phyloP scores from a whole-genome alignment of 2,329 filamentous ascomycete species.

The Exophiala sp. region DNA sequence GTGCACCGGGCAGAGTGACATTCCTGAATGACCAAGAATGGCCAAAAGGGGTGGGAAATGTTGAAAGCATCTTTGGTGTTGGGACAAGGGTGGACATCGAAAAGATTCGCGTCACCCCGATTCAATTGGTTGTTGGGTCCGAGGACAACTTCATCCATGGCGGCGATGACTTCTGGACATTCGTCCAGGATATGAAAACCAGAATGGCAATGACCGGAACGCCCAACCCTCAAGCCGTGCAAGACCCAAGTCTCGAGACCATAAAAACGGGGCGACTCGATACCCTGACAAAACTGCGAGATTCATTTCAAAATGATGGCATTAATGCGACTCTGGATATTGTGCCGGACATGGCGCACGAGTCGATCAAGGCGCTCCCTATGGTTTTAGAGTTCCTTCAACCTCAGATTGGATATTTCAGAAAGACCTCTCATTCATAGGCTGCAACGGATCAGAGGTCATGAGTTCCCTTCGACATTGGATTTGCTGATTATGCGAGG shows the following conservation, averaged over 20 bases:
- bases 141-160: conserved; percentile 8
- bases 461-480: neutral
- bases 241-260: neutral
- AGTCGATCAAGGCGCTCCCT: neutral
- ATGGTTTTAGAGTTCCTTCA: neutral
- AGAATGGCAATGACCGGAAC: neutral
- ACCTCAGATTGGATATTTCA: neutral
- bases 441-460: too few relatives aligned
- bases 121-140: conserved; percentile 3
- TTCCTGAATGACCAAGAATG: conserved; percentile 27
- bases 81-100: neutral
- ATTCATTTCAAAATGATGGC: neutral
- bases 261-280: neutral
- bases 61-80: neutral
- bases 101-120: neutral
- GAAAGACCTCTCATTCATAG: too few relatives aligned
- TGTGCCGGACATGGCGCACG: neutral
- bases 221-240: neutral
- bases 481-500: neutral
- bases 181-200: neutral
- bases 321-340: neutral
- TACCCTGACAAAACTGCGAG: neutral
- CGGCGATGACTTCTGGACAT: conserved; percentile 5
- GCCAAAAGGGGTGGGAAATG: conserved; percentile 22
- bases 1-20: conserved; percentile 33